Evolutionary conservation across 768 basidiomycete genomes (phyloP), one percentile per base, ranked within the genome.

Genomic region (Podaxis sp.): DNA sequence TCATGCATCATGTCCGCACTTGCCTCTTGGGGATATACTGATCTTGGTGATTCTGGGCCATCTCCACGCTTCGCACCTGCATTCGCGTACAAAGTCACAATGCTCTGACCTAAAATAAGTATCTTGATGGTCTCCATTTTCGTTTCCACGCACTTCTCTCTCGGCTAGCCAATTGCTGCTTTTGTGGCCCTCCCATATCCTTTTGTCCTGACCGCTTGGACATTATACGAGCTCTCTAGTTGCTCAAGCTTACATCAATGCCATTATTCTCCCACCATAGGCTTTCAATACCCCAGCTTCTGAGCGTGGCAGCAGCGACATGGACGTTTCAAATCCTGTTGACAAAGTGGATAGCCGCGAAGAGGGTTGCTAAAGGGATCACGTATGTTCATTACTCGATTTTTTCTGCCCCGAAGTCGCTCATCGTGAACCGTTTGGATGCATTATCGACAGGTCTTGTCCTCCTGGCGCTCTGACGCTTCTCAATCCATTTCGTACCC

Each of bases 401-500:
- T 21, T 2, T n/a, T 44, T 21, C 16, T n/a, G 32, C 32, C 9
- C 32, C 2, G 32, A 14, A 25, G 32, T 13, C 28, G 4, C 23
- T 40, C n/a, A 28, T 52, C 16, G 14, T 27, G 13, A 58, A 37
- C 2, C 36, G 11, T 40, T 14, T 51, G 14, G 23, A 35, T 13
- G 10, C 1, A 6, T 21, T n/a, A 13, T 7, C 21, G 38, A 27
- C 27, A 60, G 59, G 9, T 46, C 44, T 14, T 60, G 42, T 46
- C 59, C 59, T 21, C 59, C 52, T 11, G 52, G 59, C 16, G 16
- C 72, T 68, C 9, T 47, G 56, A 9, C 37, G 66, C 56, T 60
- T 11, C 35, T 79, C 21, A 63, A 72, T 42, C 78, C 79, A 0
- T 73, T 76, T 46, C 65, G 69, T 3, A 16, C 69, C 6, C 0